Evolutionary conservation across 176 grass and related monocot species (phyloP).

Genomic region (Cenchrus purpureus): DNA sequence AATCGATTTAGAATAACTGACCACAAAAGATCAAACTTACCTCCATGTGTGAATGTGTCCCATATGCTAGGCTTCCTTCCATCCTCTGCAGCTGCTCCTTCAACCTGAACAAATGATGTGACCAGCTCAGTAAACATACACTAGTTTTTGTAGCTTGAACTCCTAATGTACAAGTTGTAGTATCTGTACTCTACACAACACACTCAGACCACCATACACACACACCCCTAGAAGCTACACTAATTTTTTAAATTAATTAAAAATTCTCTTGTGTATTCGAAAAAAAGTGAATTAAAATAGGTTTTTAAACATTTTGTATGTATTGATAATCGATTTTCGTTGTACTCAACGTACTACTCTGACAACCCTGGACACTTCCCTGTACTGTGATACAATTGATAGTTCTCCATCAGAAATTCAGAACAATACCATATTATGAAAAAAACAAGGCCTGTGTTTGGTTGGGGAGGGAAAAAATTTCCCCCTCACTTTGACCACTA

Average conservation of each 20-base stretch:
- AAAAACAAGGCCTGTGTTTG: no score
- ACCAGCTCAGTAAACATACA: background rate
- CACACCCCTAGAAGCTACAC: no score
- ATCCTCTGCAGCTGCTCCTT: slow-evolving; percentile 70
- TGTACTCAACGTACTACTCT: background rate
- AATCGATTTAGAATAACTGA: background rate
- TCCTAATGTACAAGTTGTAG: no score
- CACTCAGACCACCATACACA: no score
- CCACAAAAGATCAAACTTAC: slow-evolving; percentile 27
- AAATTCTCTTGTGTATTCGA: no score
- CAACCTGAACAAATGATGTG: slow-evolving; percentile 49
- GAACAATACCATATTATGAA: background rate
- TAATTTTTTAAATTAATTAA: no score
- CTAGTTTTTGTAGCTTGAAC: no score
- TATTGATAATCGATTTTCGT: background rate
- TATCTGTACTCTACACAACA: no score
- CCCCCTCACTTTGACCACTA: no score
- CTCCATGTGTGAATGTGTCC: slow-evolving; percentile 65
- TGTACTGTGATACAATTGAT: background rate
- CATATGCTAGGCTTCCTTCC: slow-evolving; percentile 83
- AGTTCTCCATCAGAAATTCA: background rate
- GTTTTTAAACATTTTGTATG: background rate
- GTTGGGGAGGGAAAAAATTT: no score
- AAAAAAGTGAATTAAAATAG: no score
- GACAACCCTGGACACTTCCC: background rate